These are phyloP conservation scores for Sclerotinia borealis DNA, from an alignment of 2,329 filamentous ascomycete genomes.

Conservation along the genomic window DNA sequence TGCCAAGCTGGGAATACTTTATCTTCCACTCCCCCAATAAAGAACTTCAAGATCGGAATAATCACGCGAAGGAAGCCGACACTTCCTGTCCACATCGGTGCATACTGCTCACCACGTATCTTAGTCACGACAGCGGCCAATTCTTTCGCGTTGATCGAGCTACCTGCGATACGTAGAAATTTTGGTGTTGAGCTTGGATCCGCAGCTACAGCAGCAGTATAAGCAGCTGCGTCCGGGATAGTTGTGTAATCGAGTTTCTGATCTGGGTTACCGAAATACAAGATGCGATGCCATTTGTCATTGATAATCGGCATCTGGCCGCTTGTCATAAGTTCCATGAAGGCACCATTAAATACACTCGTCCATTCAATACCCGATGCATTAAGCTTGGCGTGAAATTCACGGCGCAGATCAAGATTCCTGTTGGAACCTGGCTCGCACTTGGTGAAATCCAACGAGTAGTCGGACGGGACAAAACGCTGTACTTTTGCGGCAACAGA, in stretches of 20 bases:
- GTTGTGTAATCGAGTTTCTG: constrained; percentile 12
- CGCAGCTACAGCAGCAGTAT: constrained; percentile 14
- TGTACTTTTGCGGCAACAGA: constrained; percentile 51
- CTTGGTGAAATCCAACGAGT: constrained; percentile 23
- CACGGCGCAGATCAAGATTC: constrained; percentile 13
- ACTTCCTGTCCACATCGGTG: constrained; percentile 12
- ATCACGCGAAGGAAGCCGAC: constrained; percentile 9
- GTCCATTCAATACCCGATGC: constrained; percentile 14
- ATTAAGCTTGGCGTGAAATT: constrained; percentile 14
- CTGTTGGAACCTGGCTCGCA: constrained; percentile 9
- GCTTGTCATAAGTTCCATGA: constrained; percentile 11
- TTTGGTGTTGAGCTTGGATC: constrained; percentile 13
- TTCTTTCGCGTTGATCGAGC: constrained; percentile 7
- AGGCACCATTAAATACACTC: constrained; percentile 12
- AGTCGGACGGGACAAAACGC: constrained; percentile 55
- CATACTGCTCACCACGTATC: constrained; percentile 12
- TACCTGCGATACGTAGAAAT: constrained; percentile 13
- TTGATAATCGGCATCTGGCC: constrained; percentile 12
- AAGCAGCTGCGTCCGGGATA: constrained; percentile 10
- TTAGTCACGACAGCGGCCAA: constrained; percentile 10
- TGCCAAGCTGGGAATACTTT: constrained; percentile 7
- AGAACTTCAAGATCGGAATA: constrained; percentile 8
- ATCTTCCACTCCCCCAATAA: constrained; percentile 10
- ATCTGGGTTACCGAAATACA: constrained; percentile 13
- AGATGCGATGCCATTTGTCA: constrained; percentile 12